phyloP scores from a whole-genome alignment of 169 alveolate genomes.

The Babesia caballi region DNA sequence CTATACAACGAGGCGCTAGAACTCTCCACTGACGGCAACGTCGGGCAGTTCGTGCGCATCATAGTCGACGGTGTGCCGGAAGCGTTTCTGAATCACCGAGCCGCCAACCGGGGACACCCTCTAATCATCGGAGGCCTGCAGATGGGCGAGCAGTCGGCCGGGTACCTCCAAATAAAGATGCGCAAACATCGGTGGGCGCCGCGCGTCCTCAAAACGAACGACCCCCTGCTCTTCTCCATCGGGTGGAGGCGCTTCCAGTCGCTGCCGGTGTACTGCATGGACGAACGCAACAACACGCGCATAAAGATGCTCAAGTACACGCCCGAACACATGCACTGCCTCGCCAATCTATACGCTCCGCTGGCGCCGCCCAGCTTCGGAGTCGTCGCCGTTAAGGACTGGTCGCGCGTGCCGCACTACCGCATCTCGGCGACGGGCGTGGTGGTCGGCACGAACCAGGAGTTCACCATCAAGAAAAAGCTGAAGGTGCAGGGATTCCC shows the following conservation, averaged over 20 bases:
- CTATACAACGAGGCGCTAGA: constrained; percentile 32
- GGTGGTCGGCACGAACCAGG: constrained; percentile 87
- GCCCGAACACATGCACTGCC: constrained; percentile 96
- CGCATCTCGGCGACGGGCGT: constrained; percentile 96
- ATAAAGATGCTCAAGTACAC: constrained; percentile 87
- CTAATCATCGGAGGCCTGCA: constrained; percentile 67
- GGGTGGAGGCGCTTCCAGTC: constrained; percentile 99
- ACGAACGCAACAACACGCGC: constrained; percentile 90
- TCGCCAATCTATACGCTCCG: constrained; percentile 95
- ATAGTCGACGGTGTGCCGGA: constrained; percentile 74
- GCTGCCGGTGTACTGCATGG: constrained; percentile 92
- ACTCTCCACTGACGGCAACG: constrained; percentile 68
- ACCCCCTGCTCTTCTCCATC: constrained; percentile 94
- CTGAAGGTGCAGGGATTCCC: constrained; percentile 94
- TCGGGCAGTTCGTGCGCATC: constrained; percentile 89
- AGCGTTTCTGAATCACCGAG: constrained; percentile 38
- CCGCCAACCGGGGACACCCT: constrained; percentile 55
- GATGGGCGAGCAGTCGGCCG: constrained; percentile 60
- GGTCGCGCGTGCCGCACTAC: constrained; percentile 83
- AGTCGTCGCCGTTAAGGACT: constrained; percentile 79
- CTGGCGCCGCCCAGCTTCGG: constrained; percentile 87
- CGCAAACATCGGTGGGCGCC: constrained; percentile 92
- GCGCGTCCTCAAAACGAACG: constrained; percentile 93
- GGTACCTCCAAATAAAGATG: constrained; percentile 58
- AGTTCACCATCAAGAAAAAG: constrained; percentile 54